Base-by-base conservation (phyloP, 768 basidiomycete species). In the Suillus occidentalis region DNA sequence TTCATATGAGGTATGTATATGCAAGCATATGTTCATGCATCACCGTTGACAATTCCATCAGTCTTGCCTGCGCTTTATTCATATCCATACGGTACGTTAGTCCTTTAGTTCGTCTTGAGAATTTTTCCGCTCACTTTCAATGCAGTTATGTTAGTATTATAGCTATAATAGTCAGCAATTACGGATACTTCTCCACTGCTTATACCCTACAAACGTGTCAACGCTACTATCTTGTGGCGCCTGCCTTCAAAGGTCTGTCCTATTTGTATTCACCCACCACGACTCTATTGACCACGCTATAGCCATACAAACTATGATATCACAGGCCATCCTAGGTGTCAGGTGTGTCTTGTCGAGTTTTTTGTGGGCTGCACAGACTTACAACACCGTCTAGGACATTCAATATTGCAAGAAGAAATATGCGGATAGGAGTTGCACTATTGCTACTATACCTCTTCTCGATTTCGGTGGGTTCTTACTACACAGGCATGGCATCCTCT, bases 281-380 rank as follows among this genome's bases (percentile, higher is more conserved):
- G 25, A 28, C 58, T 20, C 3, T 31, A 20, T 62, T 31, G 57
- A 20, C 37, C 3, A 2, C 6, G 20, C 57, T 59, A 12, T 63
- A 90, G 89, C 85, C 6, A 20, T 88, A 10, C 89, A 91, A 73
- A 77, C 79, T 0, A 86, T 87, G 83, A 77, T 88, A 55, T 89
- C 89, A 7, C 89, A 91, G 70, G 76, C 82, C 12, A 89, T 91
- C 63, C 70, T 91, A 53, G 89, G 84, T 10, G 72, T 88, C 57
- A 82, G 88, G 88, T 87, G 72, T n/a, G 62, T 4, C 4, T 5
- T 1, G 9, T 28, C 1, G 6, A 28, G 3, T 9, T 0, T 43
- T 13, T 22, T 52, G 34, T 20, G 18, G 18, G 18, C 18, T 22
- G 47, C 36, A 50, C n/a, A 12, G 22, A 43, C 43, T 63, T 6